A percentile compares a stretch with the other conserved stretches of the same genome.
Conservation (phyloP, 257 asterid species). For the Solanum piurae region DNA sequence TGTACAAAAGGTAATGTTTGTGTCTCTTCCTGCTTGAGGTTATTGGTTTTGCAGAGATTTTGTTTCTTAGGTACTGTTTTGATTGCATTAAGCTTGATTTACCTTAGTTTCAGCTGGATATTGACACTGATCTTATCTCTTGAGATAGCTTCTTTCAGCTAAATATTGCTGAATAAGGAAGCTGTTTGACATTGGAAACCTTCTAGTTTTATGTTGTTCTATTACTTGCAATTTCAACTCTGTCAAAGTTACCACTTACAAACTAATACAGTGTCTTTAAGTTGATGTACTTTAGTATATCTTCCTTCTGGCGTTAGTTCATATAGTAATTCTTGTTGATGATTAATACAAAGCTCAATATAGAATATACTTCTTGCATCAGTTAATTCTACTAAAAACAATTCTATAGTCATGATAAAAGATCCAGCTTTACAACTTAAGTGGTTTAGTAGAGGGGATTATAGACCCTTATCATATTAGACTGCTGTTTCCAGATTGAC, state of each 20-base stretch:
- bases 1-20: conserved; percentile 28
- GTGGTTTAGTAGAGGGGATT: neutral
- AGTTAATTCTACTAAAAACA: neutral
- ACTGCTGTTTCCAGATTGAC: neutral
- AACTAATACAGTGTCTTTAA: neutral
- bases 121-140: neutral
- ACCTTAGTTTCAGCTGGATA: neutral
- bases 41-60: neutral
- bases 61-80: neutral
- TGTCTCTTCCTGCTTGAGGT: neutral
- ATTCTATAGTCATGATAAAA: neutral
- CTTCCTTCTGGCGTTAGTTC: neutral
- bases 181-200: neutral
- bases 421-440: neutral
- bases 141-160: neutral
- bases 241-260: neutral
- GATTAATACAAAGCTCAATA: neutral
- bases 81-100: neutral
- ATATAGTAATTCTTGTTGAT: neutral
- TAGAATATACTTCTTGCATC: neutral
- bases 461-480: neutral
- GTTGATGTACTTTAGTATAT: neutral
- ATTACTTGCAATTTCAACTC: neutral
- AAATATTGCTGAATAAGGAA: neutral
- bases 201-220: neutral